Evolutionary conservation across 768 basidiomycete species (phyloP), one percentile per base, ranked within the genome.

Genomic region (Pleurotus platypus): DNA sequence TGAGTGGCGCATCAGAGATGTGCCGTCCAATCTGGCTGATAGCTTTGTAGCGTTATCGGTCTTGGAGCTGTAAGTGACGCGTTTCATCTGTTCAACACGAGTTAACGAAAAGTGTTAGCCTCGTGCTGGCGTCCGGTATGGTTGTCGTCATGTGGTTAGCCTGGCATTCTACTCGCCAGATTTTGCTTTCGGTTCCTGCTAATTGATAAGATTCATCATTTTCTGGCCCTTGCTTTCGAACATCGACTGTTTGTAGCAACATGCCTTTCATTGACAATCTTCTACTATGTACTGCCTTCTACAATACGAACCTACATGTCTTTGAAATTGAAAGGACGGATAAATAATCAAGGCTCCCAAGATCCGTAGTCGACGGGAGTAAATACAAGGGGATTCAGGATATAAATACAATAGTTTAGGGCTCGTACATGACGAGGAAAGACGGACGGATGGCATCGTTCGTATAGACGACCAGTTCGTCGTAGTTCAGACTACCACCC

Each of bases 361-460:
- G 30, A 35, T 11, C 30, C 30, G 4, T 35, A 2, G 8, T 35
- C 22, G n/a, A 2, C 4, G 15, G 47, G 22, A 27, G 9, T 27
- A 50, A 26, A 40, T 40, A 54, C 12, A 35, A 15, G 7, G 8
- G 9, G 4, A 40, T 43, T n/a, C 42, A 16, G 24, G 30, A 35
- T 16, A 56, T 47, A 56, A 20, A 46, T 30, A 46, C 26, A 13
- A 16, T 20, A 35, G 16, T 46, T 43, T 70, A 81, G 38, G 75
- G 75, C 55, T 87, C 85, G 58, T 88, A 89, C 69, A 88, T 78
- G 24, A 89, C 81, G 37, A 89, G 72, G 64, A 84, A 89, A 13
- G 87, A 86, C 3, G 87, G 86, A 40, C 86, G 71, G 51, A 89
- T 87, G 1, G 87, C 87, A 57, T 89, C 84, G 66, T 89, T 86